Base-by-base conservation (phyloP, 306 rosid genomes). In the Casuarina glauca region DNA sequence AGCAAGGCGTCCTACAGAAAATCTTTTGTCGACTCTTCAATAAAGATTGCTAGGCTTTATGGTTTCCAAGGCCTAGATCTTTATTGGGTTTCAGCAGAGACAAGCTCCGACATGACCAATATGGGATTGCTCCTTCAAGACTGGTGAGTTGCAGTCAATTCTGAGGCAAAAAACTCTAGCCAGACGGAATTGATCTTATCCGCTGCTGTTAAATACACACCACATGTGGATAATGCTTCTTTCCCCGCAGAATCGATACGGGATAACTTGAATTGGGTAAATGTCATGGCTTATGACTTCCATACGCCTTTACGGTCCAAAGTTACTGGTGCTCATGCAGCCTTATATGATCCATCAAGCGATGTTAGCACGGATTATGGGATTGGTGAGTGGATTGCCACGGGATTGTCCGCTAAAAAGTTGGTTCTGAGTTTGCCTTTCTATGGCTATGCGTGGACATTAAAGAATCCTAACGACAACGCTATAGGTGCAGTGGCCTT, bases 1-100 rank as follows among this genome's bases (percentile, higher is more conserved):
- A 74, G 35, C 15, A 82, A 42, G 8, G 13, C 26, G 0, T 75
- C 86, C 58, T 20, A 60, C 2, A 78, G 87, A 35, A 79, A 66
- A 36, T 46, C 84, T 2, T 87, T 87, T 78, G 74, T 87, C 15
- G 63, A 76, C 1, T 84, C 90, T 57, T 81, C 88, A 1, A 39
- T 84, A 9, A 69, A 3, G 9, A 8, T 66, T 1, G 88, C 90
- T 2, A 79, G 81, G 70, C 71, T 39, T 45, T 69, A 81, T 11
- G 86, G 79, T 1, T 84, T 84, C 32, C 86, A 81, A 45, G 90
- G 88, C 69, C 75, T 81, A 2, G 90, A 84, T 62, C 9, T 87
- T 11, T 6, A 32, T 3, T 82, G 88, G 90, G 57, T 15, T 16
- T 57, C 72, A 4, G 53, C 63, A 1, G 60, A 58, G 9, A 57